Base-by-base conservation (phyloP, 2,329 filamentous ascomycete genomes). In the Claviceps monticola region DNA sequence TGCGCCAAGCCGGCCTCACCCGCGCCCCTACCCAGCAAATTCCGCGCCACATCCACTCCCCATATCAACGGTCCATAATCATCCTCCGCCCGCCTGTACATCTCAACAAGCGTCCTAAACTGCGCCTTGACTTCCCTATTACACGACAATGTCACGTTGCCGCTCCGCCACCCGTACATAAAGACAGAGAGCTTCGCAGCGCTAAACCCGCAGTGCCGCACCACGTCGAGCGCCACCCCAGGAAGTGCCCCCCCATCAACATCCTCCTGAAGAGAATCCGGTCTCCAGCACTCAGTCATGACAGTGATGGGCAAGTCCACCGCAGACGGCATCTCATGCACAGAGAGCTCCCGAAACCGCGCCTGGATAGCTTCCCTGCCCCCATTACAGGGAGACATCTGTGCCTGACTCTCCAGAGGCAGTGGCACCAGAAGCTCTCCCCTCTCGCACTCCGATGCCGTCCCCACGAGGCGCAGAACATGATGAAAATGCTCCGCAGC, bases 111-210 rank as follows among this genome's bases (percentile, higher is more conserved):
- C 7, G 64, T 67, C 23, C 59, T 56, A 5, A 68, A 59, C 51
- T 68, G 65, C 9, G 62, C 63, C n/a, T 60, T 55, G 9, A 68
- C 62, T 57, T 71, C 69, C 56, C 68, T 69, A 50, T 71, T 71
- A 5, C 67, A 69, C 6, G 69, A 71, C 2, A 71, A 46, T 1
- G 68, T 71, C 19, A 61, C 60, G 2, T 64, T 43, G 8, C 60
- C 61, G 13, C 56, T 58, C 16, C 59, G 62, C 69, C 69, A 71
- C 4, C 68, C 68, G 26, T 70, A 64, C 59, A 70, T 61, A 54
- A 68, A 69, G 23, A 68, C 66, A 37, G 65, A 66, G 17, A 68
- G 59, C 56, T 69, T 68, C 44, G 66, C 62, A 53, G 61, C 64
- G 53, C 64, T 66, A 51, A 71, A 66, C 2, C 57, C 59, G 14